Base-by-base conservation (phyloP, 805 yeast species). In the Naumovozyma baii region DNA sequence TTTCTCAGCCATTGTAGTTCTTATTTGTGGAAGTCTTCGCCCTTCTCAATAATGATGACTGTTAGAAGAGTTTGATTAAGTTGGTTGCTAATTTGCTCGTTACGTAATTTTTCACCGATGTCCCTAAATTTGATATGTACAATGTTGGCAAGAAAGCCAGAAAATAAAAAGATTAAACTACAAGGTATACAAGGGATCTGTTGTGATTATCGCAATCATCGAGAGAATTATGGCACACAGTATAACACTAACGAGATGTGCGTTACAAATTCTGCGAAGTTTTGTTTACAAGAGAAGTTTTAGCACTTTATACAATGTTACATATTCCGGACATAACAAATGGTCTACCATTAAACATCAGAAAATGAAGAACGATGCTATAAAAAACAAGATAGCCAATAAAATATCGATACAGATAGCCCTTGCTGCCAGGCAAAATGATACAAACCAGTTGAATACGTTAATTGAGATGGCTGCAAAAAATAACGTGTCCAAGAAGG, bases 331-430 rank as follows among this genome's bases (percentile, higher is more conserved):
- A 1, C 98, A 90, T 61, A 81, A 85, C 29, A 90, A 88, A 62
- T 90, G 98, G 98, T 84, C 94, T 33, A 85, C 83, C 36, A 90
- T 92, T 50, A 83, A 87, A 55, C 96, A 87, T 57, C 92, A 83
- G 57, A 90, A 90, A 63, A 95, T 95, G 40, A 84, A 85, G 46
- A 86, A 87, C 54, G 98, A 90, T 63, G 83, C 86, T 16, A 76
- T 73, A 42, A 79, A 76, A 58, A 80, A 85, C 43, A 73, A 76
- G 40, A 68, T 76, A 20, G 78, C 85, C 4, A 81, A 79, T 50
- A 76, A 78, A 49, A 68, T 83, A 53, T 81, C 96, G 4, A 73
- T 76, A 34, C 73, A 77, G 51, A 83, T 90, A 43, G 76, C 83
- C 13, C 69, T 83, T 32, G 82, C 92, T 34, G 90, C 85, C 1